These are phyloP conservation scores for Dothistroma septosporum DNA, from an alignment of 2,329 filamentous ascomycete species.

Conservation along the genomic window DNA sequence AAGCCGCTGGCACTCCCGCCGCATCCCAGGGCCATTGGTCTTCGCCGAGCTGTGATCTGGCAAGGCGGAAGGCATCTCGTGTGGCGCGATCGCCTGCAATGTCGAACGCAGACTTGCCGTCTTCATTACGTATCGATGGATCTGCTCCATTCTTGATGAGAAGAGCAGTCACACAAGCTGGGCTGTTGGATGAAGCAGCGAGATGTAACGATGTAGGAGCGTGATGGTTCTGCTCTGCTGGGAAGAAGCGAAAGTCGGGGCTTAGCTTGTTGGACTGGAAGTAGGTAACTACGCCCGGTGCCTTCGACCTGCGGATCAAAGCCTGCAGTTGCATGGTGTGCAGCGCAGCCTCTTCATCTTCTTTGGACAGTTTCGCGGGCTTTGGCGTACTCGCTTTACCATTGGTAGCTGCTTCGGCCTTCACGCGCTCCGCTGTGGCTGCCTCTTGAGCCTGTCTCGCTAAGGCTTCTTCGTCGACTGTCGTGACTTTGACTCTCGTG, in stretches of 20 bases:
- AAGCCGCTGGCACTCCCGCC: conserved; percentile 65
- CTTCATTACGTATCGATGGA: conserved; percentile 64
- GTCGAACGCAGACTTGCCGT: conserved; percentile 83
- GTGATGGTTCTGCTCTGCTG: conserved; percentile 68
- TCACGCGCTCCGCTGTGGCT: conserved; percentile 41
- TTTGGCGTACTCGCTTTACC: conserved; percentile 49
- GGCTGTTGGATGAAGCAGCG: conserved; percentile 73
- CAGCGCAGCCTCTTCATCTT: conserved; percentile 74
- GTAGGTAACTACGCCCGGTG: conserved; percentile 81
- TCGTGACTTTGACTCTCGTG: conserved; percentile 79
- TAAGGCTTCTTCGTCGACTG: conserved; percentile 65
- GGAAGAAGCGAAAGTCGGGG: conserved; percentile 71
- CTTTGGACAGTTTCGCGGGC: conserved; percentile 67
- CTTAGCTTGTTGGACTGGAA: conserved; percentile 69
- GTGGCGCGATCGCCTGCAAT: conserved; percentile 80
- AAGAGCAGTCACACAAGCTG: conserved; percentile 72
- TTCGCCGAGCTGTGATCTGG: conserved; percentile 77
- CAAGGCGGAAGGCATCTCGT: conserved; percentile 85
- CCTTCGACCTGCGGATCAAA: conserved; percentile 81
- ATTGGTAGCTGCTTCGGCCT: conserved; percentile 32
- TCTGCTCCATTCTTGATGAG: conserved; percentile 71
- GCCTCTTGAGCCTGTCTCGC: conserved; percentile 46
- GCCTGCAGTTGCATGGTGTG: conserved; percentile 89
- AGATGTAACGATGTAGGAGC: conserved; percentile 81
- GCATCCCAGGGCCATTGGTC: conserved; percentile 71